Conservation (phyloP, 2,329 filamentous ascomycete genomes). For the Cordyceps farinosa region DNA sequence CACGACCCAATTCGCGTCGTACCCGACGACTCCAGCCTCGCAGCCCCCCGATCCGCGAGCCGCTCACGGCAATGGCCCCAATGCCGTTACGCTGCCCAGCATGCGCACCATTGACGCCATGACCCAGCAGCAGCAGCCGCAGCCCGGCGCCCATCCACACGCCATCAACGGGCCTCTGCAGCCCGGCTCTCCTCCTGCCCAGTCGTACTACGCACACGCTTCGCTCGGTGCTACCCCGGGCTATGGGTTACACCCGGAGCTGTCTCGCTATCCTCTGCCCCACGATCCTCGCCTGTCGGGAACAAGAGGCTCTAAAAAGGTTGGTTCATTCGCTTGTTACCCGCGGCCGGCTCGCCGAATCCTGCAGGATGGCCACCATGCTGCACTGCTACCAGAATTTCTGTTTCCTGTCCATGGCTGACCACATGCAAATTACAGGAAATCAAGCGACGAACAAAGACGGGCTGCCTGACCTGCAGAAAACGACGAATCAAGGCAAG, state of each 20-base stretch:
- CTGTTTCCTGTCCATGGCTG: not conserved
- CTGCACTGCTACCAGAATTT: not conserved
- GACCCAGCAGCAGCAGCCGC: slow-evolving; percentile 26
- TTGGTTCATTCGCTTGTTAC: slow-evolving; percentile 31
- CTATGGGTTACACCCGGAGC: slow-evolving; percentile 43
- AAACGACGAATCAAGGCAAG: slow-evolving; percentile 61
- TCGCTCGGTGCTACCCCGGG: slow-evolving; percentile 35
- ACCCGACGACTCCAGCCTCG: not conserved
- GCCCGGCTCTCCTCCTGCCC: slow-evolving; percentile 23
- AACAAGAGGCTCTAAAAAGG: slow-evolving; percentile 55
- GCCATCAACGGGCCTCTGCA: slow-evolving; percentile 31
- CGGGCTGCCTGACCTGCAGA: slow-evolving; percentile 59
- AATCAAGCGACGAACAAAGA: slow-evolving; percentile 61
- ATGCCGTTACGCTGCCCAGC: slow-evolving; percentile 36
- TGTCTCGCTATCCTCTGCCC: slow-evolving; percentile 45
- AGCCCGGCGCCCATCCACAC: slow-evolving; percentile 3
- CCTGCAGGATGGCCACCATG: not conserved
- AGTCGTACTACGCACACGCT: slow-evolving; percentile 44
- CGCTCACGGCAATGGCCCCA: slow-evolving; percentile 28
- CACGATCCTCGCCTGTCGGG: slow-evolving; percentile 48
- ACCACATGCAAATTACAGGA: slow-evolving; percentile 41
- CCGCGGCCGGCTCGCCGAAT: slow-evolving; percentile 16
- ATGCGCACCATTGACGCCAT: slow-evolving; percentile 40
- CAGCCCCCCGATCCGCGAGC: slow-evolving; percentile 4
- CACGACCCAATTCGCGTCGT: slow-evolving; percentile 10